Base-by-base conservation (phyloP, 805 yeast species). In the Debaryomyces castellii region DNA sequence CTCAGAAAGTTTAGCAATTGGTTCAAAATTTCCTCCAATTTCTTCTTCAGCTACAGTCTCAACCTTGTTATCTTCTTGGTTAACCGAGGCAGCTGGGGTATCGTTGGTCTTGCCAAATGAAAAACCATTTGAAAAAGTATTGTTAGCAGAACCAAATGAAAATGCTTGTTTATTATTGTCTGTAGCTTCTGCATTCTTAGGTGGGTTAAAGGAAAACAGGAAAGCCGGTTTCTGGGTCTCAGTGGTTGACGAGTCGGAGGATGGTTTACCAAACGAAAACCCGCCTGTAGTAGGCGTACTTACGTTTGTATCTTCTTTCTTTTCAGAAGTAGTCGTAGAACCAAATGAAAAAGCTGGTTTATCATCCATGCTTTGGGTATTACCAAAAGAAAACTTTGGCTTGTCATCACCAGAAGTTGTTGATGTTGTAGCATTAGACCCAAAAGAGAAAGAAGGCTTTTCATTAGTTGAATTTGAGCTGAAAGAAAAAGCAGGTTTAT, bases 11-110 rank as follows among this genome's bases (percentile, higher is more conserved):
- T 58, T 46, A 2, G 64, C 73, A 37, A 69, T 60, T 1, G 74
- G 72, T 21, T 55, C 48, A 38, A 65, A 81, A 51, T 80, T 73
- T 1, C 74, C 80, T 35, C 73, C 74, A 4, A 73, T 75, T 46
- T 74, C 77, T 39, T 69, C 79, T 33, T 73, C 75, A 18, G 66
- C 72, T 9, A 59, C 69, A 11, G 64, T 66, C 3, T 67, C 78
- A 20, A 42, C 48, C 8, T 47, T 44, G 3, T 35, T 40, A 6
- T 47, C 44, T 21, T 12, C 67, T 14, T 47, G 50, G 10, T 48
- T 52, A n/a, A 49, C 48, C n/a, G 60, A 57, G 27, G 61, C 54
- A 12, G 53, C 14, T 11, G 18, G 14, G 8, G 11, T 18, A 23
- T 30, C 34, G 7, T 33, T 16, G 4, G 23, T 14, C 12, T 30